Percentiles rank a stretch among this genome's conserved stretches.
phyloP scores from a whole-genome alignment of 768 basidiomycete genomes.

The Xerocomellus amylosporus region DNA sequence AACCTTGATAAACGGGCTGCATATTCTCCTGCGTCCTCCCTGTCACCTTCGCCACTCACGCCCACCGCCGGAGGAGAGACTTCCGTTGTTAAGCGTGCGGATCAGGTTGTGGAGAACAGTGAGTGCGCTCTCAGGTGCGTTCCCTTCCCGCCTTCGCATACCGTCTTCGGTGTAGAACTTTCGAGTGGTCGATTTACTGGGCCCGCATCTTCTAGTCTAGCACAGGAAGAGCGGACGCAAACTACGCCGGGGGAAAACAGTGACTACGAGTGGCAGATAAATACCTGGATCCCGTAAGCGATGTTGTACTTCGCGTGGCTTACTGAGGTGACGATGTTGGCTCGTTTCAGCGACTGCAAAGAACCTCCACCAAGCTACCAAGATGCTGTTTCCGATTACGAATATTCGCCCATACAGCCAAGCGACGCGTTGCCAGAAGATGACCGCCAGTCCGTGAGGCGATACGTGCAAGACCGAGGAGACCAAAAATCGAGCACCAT shows the following conservation, averaged over 20 bases:
- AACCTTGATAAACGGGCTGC: background rate
- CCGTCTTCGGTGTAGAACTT: background rate
- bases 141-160: background rate
- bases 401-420: background rate
- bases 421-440: background rate
- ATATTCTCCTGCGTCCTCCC: background rate
- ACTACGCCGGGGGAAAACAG: background rate
- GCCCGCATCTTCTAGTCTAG: background rate
- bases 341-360: background rate
- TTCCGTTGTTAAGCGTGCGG: background rate
- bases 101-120: background rate
- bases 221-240: background rate
- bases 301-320: background rate
- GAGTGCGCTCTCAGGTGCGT: background rate
- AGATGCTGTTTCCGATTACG: background rate
- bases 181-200: background rate
- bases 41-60: background rate
- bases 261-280: background rate
- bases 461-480: background rate
- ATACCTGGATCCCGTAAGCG: constrained; percentile 4
- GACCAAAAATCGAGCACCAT: background rate
- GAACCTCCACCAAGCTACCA: constrained; percentile 19
- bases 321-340: background rate
- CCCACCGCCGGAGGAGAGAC: background rate
- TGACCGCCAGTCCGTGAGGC: background rate